These are phyloP conservation scores for Penicillium sp. DNA, from an alignment of 2,329 filamentous ascomycete species.

Conservation along the genomic window DNA sequence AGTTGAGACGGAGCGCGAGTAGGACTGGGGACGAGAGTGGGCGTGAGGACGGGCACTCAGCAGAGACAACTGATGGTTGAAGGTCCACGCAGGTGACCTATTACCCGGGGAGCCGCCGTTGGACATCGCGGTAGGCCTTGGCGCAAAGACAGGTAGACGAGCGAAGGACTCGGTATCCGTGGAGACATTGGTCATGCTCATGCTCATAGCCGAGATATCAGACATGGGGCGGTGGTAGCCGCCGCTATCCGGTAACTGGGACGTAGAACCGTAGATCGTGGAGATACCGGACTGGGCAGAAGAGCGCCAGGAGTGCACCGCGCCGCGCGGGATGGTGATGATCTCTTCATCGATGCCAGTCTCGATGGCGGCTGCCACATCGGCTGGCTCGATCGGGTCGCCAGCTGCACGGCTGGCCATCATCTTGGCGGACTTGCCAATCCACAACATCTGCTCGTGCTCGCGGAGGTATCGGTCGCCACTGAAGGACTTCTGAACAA, in stretches of 20 bases:
- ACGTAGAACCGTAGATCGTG: slow-evolving; percentile 28
- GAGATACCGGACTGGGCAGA: slow-evolving; percentile 36
- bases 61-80: slow-evolving; percentile 19
- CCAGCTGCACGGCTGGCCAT: slow-evolving; percentile 32
- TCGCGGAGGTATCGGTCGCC: slow-evolving; percentile 61
- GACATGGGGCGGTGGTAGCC: slow-evolving; percentile 22
- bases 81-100: slow-evolving; percentile 16
- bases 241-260: slow-evolving; percentile 21
- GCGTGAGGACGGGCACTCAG: slow-evolving; percentile 1
- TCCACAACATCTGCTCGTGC: slow-evolving; percentile 62
- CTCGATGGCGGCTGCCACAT: slow-evolving; percentile 29
- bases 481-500: slow-evolving; percentile 60
- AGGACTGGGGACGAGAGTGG: slow-evolving; percentile 16
- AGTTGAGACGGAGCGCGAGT: slow-evolving; percentile 28
- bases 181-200: slow-evolving; percentile 33
- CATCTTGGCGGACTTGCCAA: slow-evolving; percentile 40
- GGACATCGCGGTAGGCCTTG: slow-evolving; percentile 25
- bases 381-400: slow-evolving; percentile 25
- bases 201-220: slow-evolving; percentile 30
- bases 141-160: slow-evolving; percentile 37
- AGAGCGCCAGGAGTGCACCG: slow-evolving; percentile 39
- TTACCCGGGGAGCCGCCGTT: slow-evolving; percentile 10
- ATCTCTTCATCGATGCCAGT: slow-evolving; percentile 37
- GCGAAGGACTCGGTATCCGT: slow-evolving; percentile 33
- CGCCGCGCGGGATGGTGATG: slow-evolving; percentile 37